Percentiles rank a stretch among this genome's conserved stretches.
Evolutionary conservation across 805 yeast species (phyloP).

Genomic region (Ogataea kodamae): DNA sequence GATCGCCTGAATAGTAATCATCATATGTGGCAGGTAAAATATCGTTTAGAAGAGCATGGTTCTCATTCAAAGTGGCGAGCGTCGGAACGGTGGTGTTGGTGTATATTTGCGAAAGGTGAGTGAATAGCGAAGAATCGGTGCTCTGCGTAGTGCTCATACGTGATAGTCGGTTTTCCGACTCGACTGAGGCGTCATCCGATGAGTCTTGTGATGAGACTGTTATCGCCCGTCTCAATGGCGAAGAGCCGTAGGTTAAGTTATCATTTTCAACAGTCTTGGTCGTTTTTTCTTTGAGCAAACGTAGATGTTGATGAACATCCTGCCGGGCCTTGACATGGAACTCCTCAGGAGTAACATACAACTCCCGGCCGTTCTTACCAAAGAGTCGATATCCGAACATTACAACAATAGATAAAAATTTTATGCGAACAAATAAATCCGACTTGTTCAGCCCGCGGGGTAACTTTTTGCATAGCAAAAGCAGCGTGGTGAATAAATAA

Average conservation of each 20-base stretch:
- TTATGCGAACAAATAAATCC: constrained; percentile 10
- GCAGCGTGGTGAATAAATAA: constrained; percentile 4
- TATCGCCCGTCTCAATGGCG: constrained; percentile 31
- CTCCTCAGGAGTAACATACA: constrained; percentile 31
- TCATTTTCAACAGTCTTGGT: constrained; percentile 1
- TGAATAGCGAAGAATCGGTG: constrained; percentile 24
- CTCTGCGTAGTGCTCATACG: constrained; percentile 17
- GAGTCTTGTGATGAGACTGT: constrained; percentile 22
- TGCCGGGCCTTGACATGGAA: constrained; percentile 33
- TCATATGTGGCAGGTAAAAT: constrained; percentile 50
- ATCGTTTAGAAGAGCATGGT: constrained; percentile 37
- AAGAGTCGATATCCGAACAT: constrained; percentile 34
- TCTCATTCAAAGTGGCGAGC: constrained; percentile 6
- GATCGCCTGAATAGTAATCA: constrained; percentile 58
- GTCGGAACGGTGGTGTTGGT: constrained; percentile 28
- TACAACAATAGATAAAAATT: constrained; percentile 5
- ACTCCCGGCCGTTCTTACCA: constrained; percentile 24
- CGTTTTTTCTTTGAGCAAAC: constrained; percentile 13
- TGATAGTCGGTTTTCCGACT: constrained; percentile 17
- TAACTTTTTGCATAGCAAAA: too few relatives aligned
- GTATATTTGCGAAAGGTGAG: constrained; percentile 27
- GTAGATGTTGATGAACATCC: constrained; percentile 30
- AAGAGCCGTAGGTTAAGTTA: constrained; percentile 30
- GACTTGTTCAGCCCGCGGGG: constrained; percentile 7
- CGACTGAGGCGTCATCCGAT: constrained; percentile 15